Conservation (phyloP, 2,329 filamentous ascomycete genomes). For the Tolypocladium ovalisporum region DNA sequence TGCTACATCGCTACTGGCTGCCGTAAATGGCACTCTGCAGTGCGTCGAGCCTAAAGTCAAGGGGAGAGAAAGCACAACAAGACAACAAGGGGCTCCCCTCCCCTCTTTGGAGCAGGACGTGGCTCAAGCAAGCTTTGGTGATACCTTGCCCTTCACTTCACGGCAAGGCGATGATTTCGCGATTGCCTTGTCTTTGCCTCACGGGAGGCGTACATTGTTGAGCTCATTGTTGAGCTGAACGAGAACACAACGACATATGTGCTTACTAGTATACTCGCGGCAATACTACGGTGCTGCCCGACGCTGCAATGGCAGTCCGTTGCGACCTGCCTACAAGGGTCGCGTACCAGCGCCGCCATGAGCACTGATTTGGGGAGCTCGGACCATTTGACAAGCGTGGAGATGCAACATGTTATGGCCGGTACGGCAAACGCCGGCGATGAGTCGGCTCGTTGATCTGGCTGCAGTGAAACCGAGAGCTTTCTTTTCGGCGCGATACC, state of each 20-base stretch:
- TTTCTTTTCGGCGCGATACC: neutral
- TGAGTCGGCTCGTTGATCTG: neutral
- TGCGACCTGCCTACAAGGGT: neutral
- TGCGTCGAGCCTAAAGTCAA: neutral
- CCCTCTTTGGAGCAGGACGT: neutral
- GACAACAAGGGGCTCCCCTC: neutral
- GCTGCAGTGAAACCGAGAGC: neutral
- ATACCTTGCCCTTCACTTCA: neutral
- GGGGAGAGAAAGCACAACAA: neutral
- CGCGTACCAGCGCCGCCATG: neutral
- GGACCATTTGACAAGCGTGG: neutral
- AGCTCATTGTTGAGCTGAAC: neutral
- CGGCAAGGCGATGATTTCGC: neutral
- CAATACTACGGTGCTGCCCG: neutral
- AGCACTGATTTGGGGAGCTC: neutral
- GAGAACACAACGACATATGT: neutral
- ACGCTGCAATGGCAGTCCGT: neutral
- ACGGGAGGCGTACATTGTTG: neutral
- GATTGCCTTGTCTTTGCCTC: neutral
- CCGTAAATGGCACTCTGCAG: neutral
- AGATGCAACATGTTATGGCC: neutral
- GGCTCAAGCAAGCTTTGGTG: neutral
- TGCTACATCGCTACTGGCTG: neutral
- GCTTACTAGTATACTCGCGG: neutral
- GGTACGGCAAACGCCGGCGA: neutral